These are phyloP conservation scores for Phaeotremella fagi DNA, from an alignment of 768 basidiomycete genomes.

Conservation along the genomic window DNA sequence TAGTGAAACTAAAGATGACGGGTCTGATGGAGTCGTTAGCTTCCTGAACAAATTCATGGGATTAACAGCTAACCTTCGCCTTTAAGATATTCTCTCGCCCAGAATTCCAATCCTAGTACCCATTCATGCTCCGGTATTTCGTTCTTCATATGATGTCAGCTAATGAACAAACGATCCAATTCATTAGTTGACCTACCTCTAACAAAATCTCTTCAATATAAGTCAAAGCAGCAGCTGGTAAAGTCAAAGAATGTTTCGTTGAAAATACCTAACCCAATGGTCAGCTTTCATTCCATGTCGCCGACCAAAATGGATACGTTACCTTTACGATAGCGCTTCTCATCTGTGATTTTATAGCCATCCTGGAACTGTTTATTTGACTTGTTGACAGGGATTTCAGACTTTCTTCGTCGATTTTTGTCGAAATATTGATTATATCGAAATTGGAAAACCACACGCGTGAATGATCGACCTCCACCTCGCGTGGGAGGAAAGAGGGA, in stretches of 20 bases:
- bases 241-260: slow-evolving; percentile 45
- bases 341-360: slow-evolving; percentile 7
- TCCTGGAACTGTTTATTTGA: no score
- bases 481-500: no score
- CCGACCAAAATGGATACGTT: not conserved
- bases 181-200: slow-evolving; percentile 24
- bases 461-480: not conserved
- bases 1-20: slow-evolving; percentile 43
- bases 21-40: no score
- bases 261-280: slow-evolving; percentile 39
- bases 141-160: slow-evolving; percentile 20
- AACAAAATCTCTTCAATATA: slow-evolving; percentile 44
- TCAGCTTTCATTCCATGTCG: not conserved
- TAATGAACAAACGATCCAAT: not conserved
- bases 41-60: no score
- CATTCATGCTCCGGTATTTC: slow-evolving; percentile 45
- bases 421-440: no score
- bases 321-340: slow-evolving; percentile 44
- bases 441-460: no score
- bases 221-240: slow-evolving; percentile 38
- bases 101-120: slow-evolving; percentile 41
- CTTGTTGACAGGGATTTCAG: no score
- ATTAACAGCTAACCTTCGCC: slow-evolving; percentile 47
- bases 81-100: slow-evolving; percentile 47
- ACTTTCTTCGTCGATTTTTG: no score